phyloP scores from a whole-genome alignment of 495 filamentous ascomycete genomes.

The Talaromyces nanjingensis region DNA sequence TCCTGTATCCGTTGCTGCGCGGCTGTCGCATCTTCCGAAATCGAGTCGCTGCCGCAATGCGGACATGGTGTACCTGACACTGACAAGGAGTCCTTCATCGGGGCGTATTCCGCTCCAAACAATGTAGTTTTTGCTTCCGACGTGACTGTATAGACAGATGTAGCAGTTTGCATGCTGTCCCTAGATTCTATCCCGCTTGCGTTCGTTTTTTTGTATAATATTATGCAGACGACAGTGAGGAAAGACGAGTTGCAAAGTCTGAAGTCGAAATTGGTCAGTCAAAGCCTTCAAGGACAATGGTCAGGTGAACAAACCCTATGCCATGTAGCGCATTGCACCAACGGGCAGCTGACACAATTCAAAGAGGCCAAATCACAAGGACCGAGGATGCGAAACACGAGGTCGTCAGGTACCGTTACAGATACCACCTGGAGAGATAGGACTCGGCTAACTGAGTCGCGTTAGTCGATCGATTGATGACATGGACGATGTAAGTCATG shows the following conservation, averaged over 20 bases:
- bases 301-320: background rate
- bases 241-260: background rate
- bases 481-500: background rate
- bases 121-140: background rate
- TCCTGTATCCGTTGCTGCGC: conserved; percentile 70
- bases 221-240: too few species aligned
- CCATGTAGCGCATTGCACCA: background rate
- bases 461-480: background rate
- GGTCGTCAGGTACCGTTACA: background rate
- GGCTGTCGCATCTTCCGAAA: conserved; percentile 28
- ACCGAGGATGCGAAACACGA: background rate
- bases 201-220: background rate
- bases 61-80: conserved; percentile 24
- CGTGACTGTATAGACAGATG: background rate
- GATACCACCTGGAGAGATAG: background rate
- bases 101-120: background rate
- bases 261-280: background rate
- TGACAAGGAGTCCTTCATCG: conserved; percentile 1
- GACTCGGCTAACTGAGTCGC: background rate
- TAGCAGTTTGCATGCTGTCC: background rate
- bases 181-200: background rate
- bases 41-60: conserved; percentile 39
- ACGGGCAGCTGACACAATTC: conserved; percentile 1
- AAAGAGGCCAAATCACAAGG: conserved; percentile 1
- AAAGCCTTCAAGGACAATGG: background rate